Evolutionary conservation across 1,139 yeast genomes (phyloP), one percentile per base, ranked within the genome.

Genomic region (Candida gigantensis): DNA sequence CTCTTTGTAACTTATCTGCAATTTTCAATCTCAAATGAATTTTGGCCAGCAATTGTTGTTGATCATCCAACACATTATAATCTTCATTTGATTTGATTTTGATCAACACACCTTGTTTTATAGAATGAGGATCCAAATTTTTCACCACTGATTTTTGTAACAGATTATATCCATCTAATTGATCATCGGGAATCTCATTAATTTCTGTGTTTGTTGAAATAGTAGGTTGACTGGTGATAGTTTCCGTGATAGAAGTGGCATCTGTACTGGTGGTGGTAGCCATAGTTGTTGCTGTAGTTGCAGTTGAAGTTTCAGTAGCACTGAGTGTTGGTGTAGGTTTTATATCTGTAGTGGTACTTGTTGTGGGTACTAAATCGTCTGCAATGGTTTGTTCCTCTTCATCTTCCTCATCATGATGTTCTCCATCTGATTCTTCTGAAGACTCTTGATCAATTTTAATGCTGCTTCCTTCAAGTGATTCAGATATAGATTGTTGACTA

Each of bases 1-100:
- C 70, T 26, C 52, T 50, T 40, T 63, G 62, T 28, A 71, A 51
- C 40, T 68, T 64, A 11, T 60, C 59, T 2, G 76, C 75, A 15
- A 68, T 60, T 37, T 50, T 50, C 5, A 62, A 44, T 13, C 60
- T 52, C 15, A 65, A 45, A 28, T 46, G 45, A 7, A 43, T 43
- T 9, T 49, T 41, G 27, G 49, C 44, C 5, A 40, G 41, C 6
- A 19, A 43, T 9, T 42, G 39, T 10, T 47, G 37, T 26, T 45
- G 43, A 4, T 41, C 40, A n/a, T 43, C 46, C 9, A 42, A 44
- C 1, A 43, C 33, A 9, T 41, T 43, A 4, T 38, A 38, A 7
- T 29, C 18, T 18, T 35, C 17, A n/a, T 34, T 24, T 7, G 41
- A 49, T 31, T 52, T 53, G 12, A 47, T 25, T 31, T 49, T 51